Base-by-base conservation (phyloP, 768 basidiomycete species). In the Hemileccinum rubropunctum region DNA sequence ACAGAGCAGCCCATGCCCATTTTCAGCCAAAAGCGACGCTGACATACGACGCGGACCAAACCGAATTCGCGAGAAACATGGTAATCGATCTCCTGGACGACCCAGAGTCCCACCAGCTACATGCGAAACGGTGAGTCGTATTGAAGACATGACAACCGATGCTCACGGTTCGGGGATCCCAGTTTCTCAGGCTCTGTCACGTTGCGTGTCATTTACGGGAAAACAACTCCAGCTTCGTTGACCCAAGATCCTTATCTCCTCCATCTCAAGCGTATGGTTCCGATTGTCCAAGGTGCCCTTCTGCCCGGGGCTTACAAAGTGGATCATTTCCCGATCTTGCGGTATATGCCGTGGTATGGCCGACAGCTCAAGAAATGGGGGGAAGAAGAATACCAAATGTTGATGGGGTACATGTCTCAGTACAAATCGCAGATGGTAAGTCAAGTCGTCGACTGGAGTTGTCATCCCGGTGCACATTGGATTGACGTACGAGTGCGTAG, bases 261-360 rank as follows among this genome's bases (percentile, higher is more conserved):
- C 10, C 59, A 58, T 23, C 43, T 76, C 11, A 66, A 70, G 26
- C 52, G 57, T 20, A 61, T 65, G 53, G 48, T 68, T 23, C 53
- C 56, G 1, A 53, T 72, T 9, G 51, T 75, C 1, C 64, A 69
- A 15, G 48, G 53, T 2, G 65, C 65, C 2, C 57, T 75, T 33
- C 32, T 60, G 0, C 71, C 68, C 0, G 70, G 73, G 2, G 56
- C 64, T 5, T 68, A 68, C 42, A 49, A 53, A 12, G 71, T 72
- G 11, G 72, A 75, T 45, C 56, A 54, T n/a, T 66, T 62, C 47
- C 73, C 73, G 0, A 43, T 70, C 38, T 56, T 74, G 21, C 52
- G 49, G 17, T 81, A 78, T 53, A 58, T 87, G n/a, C 84, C 85
- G 1, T 80, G 79, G n/a, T 84, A 84, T 56, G 71, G 81, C 1